Base-by-base conservation (phyloP, 495 filamentous ascomycete genomes). In the Penicillium tannophilum region DNA sequence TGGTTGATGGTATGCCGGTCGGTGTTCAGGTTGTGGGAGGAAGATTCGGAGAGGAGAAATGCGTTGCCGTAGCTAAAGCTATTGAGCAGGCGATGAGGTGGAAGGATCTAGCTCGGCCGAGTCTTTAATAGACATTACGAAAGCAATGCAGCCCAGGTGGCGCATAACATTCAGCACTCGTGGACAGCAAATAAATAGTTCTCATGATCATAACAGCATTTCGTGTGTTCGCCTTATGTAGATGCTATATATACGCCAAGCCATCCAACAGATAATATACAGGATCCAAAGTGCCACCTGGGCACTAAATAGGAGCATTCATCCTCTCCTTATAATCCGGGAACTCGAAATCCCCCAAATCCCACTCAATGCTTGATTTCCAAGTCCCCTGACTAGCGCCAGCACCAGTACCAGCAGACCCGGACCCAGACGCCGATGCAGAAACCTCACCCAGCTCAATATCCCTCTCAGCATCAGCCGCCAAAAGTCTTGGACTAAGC, bases 1-100 rank as follows among this genome's bases (percentile, higher is more conserved):
- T 79, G 6, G 76, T 80, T 17, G 70, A 81, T 55, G 77, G 70
- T 59, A 81, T 83, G 65, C 84, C 82, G 17, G 72, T 86, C 20
- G 76, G 78, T 8, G 63, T 85, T 50, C 84, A 86, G 67, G 68
- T 85, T 63, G 77, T 86, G 16, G 80, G 76, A 2, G 68, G 79
- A 19, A 73, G 70, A 54, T 80, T 69, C 54, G 75, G 74, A 6
- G 79, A 82, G 49, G 79, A 82, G 60, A 80, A 69, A 55, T 74
- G 75, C 35, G 70, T 80, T 58, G 72, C 76, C 16, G 75, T 79
- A 43, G 78, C 73, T 1, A 78, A 78, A 65, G 73, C 64, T 0
- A 70, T 70, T 54, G 64, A 67, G 24, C 62, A 63, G 36, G 64
- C 67, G 9, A 63, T 67, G 58, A 48, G 59, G 17, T 54, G 55